Evolutionary conservation across 2,329 filamentous ascomycete genomes (phyloP).

Genomic region (Simplicillium sp.): DNA sequence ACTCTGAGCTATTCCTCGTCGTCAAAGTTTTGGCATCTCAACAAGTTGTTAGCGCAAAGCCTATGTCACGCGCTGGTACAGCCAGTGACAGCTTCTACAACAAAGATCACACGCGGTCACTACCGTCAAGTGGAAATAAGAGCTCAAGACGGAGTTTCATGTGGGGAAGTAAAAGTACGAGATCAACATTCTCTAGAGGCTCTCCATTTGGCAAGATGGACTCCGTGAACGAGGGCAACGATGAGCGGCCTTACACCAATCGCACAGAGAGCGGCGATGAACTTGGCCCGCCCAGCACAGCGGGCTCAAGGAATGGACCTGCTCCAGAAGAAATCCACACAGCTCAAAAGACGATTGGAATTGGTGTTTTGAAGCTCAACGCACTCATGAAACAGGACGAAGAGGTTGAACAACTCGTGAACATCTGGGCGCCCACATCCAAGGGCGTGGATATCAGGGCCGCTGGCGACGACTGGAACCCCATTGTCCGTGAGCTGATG

Average conservation of each 20-base stretch:
- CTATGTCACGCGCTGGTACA: constrained; percentile 41
- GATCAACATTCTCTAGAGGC: constrained; percentile 44
- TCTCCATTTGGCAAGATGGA: constrained; percentile 41
- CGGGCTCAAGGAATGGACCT: constrained; percentile 33
- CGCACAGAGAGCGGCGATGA: constrained; percentile 35
- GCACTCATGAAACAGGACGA: constrained; percentile 61
- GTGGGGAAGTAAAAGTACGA: constrained; percentile 54
- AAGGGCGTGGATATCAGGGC: constrained; percentile 41
- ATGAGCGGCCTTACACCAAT: constrained; percentile 25
- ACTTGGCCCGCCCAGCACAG: constrained; percentile 40
- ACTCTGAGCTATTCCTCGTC: constrained; percentile 71
- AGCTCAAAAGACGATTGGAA: constrained; percentile 54
- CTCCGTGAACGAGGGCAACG: constrained; percentile 42
- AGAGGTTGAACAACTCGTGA: constrained; percentile 66
- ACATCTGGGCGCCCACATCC: constrained; percentile 62
- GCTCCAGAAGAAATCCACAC: constrained; percentile 15
- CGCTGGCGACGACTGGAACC: constrained; percentile 59
- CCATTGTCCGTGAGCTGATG: constrained; percentile 63
- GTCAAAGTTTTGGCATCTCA: constrained; percentile 63
- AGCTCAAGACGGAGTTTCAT: constrained; percentile 55
- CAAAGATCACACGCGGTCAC: constrained; percentile 37
- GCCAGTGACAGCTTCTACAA: constrained; percentile 28
- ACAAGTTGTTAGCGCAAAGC: constrained; percentile 34
- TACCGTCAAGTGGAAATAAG: constrained; percentile 40
- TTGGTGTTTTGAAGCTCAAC: constrained; percentile 71